Percentiles rank a stretch among this genome's conserved stretches.
Conservation (phyloP, 1,139 yeast genomes). For the Scheffersomyces titani region DNA sequence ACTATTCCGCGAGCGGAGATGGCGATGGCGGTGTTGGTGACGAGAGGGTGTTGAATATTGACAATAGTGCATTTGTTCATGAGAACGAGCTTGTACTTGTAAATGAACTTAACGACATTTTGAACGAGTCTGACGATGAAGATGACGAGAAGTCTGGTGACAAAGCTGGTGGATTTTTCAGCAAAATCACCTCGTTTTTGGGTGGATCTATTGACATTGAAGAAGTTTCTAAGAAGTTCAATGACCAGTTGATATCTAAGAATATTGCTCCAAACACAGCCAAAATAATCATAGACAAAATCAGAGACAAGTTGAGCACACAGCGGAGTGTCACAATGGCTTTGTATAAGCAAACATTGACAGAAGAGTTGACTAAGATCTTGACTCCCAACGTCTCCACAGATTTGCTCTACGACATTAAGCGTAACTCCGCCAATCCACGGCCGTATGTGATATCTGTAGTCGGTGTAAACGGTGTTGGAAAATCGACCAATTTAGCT, state of each 20-base stretch:
- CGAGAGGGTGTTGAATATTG: constrained; percentile 22
- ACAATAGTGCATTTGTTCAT: constrained; percentile 35
- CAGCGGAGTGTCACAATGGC: constrained; percentile 32
- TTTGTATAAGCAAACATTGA: constrained; percentile 57
- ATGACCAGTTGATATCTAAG: constrained; percentile 44
- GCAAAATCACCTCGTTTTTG: constrained; percentile 39
- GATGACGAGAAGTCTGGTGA: constrained; percentile 10
- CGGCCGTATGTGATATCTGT: constrained; percentile 92
- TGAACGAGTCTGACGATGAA: constrained; percentile 35
- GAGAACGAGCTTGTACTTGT: constrained; percentile 46
- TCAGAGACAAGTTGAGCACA: constrained; percentile 30
- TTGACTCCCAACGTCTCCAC: constrained; percentile 92
- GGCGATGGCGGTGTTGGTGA: constrained; percentile 53
- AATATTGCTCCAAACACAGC: constrained; percentile 48
- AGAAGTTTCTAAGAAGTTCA: constrained; percentile 43
- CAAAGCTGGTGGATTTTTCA: constrained; percentile 28
- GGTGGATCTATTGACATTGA: constrained; percentile 39
- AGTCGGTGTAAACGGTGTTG: constrained; percentile 98
- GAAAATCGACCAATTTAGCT: constrained; percentile 93
- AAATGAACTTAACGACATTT: constrained; percentile 44
- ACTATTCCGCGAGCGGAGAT: constrained; percentile 30
- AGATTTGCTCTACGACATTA: constrained; percentile 82
- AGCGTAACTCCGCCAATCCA: constrained; percentile 38
- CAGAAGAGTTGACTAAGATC: constrained; percentile 75
- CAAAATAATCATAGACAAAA: constrained; percentile 35